Conservation (phyloP, 164 flowering plant genomes). For the Tetracentron sinense region DNA sequence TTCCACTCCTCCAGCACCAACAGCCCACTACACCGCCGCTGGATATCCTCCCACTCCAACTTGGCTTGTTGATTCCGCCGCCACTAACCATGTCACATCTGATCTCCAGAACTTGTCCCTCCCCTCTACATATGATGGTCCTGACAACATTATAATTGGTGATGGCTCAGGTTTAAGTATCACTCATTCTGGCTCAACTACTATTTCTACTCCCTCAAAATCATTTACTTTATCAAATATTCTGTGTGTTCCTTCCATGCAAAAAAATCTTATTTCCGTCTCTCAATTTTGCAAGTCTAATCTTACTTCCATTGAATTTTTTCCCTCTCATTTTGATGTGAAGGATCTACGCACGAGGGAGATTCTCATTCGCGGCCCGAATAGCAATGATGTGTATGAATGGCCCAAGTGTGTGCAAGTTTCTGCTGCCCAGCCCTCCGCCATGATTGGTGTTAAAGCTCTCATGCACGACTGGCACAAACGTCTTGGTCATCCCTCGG, state of each 20-base stretch:
- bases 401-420: background rate
- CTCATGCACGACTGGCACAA: background rate
- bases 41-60: too few relatives aligned
- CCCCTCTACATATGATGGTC: background rate
- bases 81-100: background rate
- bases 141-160: background rate
- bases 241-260: background rate
- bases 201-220: background rate
- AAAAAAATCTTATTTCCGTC: background rate
- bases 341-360: background rate
- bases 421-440: background rate
- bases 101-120: background rate
- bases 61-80: background rate
- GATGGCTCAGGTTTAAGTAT: background rate
- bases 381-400: background rate
- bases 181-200: background rate
- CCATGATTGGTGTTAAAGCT: background rate
- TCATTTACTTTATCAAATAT: background rate
- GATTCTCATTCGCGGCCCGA: background rate
- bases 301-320: background rate
- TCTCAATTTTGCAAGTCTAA: background rate
- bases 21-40: background rate
- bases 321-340: background rate
- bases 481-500: too few relatives aligned
- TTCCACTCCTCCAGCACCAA: background rate